phyloP scores from a whole-genome alignment of 176 grass and related monocot species.

The Microstegium vimineum region DNA sequence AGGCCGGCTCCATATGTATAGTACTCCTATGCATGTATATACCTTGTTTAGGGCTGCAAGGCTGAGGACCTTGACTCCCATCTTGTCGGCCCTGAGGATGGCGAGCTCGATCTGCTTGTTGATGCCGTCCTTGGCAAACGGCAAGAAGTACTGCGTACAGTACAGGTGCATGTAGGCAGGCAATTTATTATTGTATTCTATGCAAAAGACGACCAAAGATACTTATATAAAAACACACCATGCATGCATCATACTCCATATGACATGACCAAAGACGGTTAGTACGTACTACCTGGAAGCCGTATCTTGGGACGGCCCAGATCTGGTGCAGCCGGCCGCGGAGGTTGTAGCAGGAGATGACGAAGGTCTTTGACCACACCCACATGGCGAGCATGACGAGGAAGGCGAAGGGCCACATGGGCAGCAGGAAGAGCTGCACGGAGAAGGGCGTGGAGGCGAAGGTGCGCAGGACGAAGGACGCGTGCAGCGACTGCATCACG shows the following conservation, averaged over 20 bases:
- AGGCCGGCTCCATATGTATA: background rate
- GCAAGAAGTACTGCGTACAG: slow-evolving; percentile 82
- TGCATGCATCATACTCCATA: too few species aligned
- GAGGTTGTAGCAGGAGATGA: slow-evolving; percentile 61
- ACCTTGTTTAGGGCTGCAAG: slow-evolving; percentile 95
- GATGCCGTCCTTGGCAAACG: slow-evolving; percentile 71
- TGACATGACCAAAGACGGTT: too few species aligned
- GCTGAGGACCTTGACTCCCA: slow-evolving; percentile 84
- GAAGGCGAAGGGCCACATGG: slow-evolving; percentile 55
- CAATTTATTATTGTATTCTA: too few species aligned
- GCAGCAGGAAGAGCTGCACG: slow-evolving; percentile 34
- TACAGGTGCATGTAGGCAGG: background rate
- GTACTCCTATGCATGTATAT: too few species aligned
- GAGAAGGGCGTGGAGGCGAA: slow-evolving; percentile 47
- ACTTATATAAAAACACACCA: too few species aligned
- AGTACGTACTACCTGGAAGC: too few species aligned
- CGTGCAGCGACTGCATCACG: slow-evolving; percentile 65
- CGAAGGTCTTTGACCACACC: slow-evolving; percentile 80
- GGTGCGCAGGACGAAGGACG: slow-evolving; percentile 57
- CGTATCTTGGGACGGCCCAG: slow-evolving; percentile 65
- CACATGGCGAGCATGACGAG: slow-evolving; percentile 64
- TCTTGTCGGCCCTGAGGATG: slow-evolving; percentile 69
- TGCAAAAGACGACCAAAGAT: too few species aligned
- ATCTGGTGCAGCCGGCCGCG: slow-evolving; percentile 48
- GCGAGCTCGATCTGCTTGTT: slow-evolving; percentile 84